Base-by-base conservation (phyloP, 805 yeast species). In the Hanseniaspora jakobsenii region DNA sequence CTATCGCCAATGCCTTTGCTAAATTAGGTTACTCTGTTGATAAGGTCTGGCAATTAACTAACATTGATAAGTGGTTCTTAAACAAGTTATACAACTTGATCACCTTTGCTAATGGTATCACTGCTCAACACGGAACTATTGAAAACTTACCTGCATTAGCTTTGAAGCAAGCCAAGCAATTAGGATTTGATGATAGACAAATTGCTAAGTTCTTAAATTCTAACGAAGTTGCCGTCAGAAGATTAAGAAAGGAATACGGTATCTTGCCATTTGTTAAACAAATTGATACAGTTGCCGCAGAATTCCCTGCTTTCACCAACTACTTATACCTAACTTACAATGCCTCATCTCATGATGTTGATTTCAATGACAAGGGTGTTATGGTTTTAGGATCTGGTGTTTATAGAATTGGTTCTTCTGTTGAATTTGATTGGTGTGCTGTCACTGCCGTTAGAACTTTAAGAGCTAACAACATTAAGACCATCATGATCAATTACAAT, bases 391-490 rank as follows among this genome's bases (percentile, higher is more conserved):
- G 97, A 44, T 86, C 96, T n/a, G 97, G 98, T 70, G 98, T 91
- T 41, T 89, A 89, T 75, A 77, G 98, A 66, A 89, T 89, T 63
- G 98, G 98, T 48, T 87, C 96, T 2, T 86, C 96, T 26, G 98
- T 89, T 45, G 98, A 91, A 68, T 89, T 89, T 58, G 98, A 89
- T 65, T 89, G 98, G 98, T 89, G 98, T 72, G 98, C 97, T 46
- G 98, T 89, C 51, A 76, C 91, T 51, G 82, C 98, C 48, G 95
- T 94, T 47, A 78, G 96, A 62, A 86, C 96, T 35, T 76, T 89
- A 56, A 78, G 98, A 64, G 81, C 76, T 44, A 70, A 76, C 46
- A 94, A 94, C 51, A 79, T 78, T 63, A 83, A 79, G 66, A 89
- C 98, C 26, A 78, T 89, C 53, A 89, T 89, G 98, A 75, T 89